phyloP scores from a whole-genome alignment of 805 yeast genomes.

The Cyberlindnera maclurae region DNA sequence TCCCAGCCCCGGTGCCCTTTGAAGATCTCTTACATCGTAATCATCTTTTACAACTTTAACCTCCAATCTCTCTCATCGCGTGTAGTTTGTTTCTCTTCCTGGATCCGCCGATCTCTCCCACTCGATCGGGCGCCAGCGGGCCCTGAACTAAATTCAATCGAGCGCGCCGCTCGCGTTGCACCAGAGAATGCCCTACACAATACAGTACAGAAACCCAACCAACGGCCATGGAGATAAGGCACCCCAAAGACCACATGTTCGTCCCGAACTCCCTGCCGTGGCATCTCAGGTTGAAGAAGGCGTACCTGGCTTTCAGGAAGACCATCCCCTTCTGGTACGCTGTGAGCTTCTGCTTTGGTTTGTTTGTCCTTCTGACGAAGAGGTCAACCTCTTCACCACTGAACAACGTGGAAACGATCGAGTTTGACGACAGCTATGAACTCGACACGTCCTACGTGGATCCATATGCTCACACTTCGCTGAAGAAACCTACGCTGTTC shows the following conservation, averaged over 20 bases:
- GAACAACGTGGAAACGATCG: conserved; percentile 11
- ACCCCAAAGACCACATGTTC: conserved; percentile 2
- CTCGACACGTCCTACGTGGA: conserved; percentile 13
- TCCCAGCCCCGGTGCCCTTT: conserved; percentile 11
- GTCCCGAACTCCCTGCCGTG: conserved; percentile 6
- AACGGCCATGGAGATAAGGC: not conserved
- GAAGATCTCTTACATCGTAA: conserved; percentile 11
- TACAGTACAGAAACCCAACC: too few species aligned
- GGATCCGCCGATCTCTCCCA: too few species aligned
- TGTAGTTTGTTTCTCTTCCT: too few species aligned
- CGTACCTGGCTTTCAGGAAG: conserved; percentile 5
- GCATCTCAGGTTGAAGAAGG: conserved; percentile 4
- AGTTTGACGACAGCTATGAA: conserved; percentile 16
- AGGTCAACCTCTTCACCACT: conserved; percentile 1
- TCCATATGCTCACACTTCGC: conserved; percentile 12
- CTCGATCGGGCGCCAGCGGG: too few species aligned
- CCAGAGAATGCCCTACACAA: too few species aligned
- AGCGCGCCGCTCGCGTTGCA: too few species aligned
- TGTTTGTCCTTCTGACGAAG: conserved; percentile 15
- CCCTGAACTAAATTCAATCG: too few species aligned
- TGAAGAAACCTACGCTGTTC: conserved; percentile 15
- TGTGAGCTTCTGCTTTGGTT: conserved; percentile 13
- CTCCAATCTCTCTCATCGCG: too few species aligned
- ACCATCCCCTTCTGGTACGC: conserved; percentile 18
- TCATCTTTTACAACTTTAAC: too few species aligned